Evolutionary conservation across 768 basidiomycete genomes (phyloP).

Genomic region (Termitomyces sp.): DNA sequence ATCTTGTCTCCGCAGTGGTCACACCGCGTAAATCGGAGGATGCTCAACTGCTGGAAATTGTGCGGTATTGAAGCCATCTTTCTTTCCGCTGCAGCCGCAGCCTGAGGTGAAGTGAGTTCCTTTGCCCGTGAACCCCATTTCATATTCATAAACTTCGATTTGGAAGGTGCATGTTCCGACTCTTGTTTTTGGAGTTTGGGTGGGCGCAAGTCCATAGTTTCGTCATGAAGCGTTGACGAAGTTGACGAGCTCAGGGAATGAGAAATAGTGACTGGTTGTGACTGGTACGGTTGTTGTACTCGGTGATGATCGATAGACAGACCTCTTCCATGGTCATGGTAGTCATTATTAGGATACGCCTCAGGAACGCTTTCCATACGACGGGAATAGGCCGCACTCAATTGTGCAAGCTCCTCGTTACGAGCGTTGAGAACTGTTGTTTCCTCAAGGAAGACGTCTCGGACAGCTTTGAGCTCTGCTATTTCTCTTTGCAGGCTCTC

Average conservation of each 20-base stretch:
- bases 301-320: constrained; percentile 28
- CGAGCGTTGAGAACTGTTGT: constrained; percentile 86
- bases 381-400: constrained; percentile 79
- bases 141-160: constrained; percentile 62
- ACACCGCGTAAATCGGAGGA: constrained; percentile 87
- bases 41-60: constrained; percentile 84
- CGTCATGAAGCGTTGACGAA: constrained; percentile 51
- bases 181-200: constrained; percentile 46
- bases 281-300: constrained; percentile 26
- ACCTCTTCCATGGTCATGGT: constrained; percentile 20
- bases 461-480: constrained; percentile 78
- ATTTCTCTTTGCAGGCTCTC: constrained; percentile 81
- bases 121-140: constrained; percentile 66
- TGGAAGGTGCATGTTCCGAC: constrained; percentile 46
- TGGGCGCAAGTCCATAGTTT: constrained; percentile 36
- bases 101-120: constrained; percentile 36
- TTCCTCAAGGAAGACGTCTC: constrained; percentile 89
- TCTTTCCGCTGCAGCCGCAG: constrained; percentile 26
- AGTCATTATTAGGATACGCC: constrained; percentile 26
- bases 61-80: constrained; percentile 59
- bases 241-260: constrained; percentile 45
- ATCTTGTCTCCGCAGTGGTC: constrained; percentile 97
- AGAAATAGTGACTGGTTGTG: constrained; percentile 27
- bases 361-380: constrained; percentile 64
- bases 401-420: constrained; percentile 90